Evolutionary conservation across 2,329 filamentous ascomycete genomes (phyloP), one percentile per base, ranked within the genome.

Genomic region (Diaporthe citri): DNA sequence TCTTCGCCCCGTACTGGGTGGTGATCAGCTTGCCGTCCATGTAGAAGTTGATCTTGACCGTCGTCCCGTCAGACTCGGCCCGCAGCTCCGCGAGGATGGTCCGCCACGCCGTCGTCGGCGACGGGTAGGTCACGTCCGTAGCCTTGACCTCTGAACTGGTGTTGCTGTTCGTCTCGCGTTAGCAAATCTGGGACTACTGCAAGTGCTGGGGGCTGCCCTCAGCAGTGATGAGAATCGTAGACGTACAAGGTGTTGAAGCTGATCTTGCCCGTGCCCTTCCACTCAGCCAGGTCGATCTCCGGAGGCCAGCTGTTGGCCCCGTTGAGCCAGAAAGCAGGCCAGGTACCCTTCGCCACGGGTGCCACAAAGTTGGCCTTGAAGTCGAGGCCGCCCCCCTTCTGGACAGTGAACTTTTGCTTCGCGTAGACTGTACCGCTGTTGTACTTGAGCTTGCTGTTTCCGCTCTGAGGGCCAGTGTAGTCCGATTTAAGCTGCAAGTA

Each of bases 251-350:
- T 89, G 77, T 89, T 89, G 82, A 89, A 90, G 48, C 83, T 86
- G 76, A 89, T 87, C 76, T 88, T 85, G 25, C 87, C 88, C 52
- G 80, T 83, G 36, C 88, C 88, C 79, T 90, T 90, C 88, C 88
- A 90, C 79, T 90, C 88, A 1, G 88, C 88, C 79, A 90, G 84
- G 78, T 90, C 88, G 74, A 90, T 86, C 84, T 90, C 89, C 0
- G 88, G 89, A 4, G 88, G 88, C 88, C 89, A 90, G 4, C 85
- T 83, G 59, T 87, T 79, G 2, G 87, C 87, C 0, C 85, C 88
- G 3, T 87, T 89, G 10, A 90, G 80, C 88, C 88, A 90, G 78
- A 90, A 90, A 0, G 88, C 88, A 0, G 88, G 88, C 89, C 88
- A 90, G 0, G 87, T 89, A 17, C 87, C 84, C 77, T 83, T 82